These are phyloP conservation scores for Primulina eburnea DNA, from an alignment of 257 asterid species.

Conservation along the genomic window DNA sequence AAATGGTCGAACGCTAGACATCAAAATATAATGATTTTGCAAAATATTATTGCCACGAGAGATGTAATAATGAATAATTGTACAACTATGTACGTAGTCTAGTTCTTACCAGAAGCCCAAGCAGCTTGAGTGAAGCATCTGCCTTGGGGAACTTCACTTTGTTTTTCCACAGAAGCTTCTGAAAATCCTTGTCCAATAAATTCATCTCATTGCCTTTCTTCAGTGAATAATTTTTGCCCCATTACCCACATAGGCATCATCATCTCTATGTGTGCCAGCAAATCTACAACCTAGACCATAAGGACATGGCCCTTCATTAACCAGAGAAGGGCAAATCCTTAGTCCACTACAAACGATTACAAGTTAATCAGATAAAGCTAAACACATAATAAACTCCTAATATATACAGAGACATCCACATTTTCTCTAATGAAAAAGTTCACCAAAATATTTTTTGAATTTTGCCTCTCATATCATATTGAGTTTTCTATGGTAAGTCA, in stretches of 20 bases:
- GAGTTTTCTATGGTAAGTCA: too few relatives aligned
- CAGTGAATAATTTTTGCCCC: slow-evolving; percentile 13
- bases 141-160: slow-evolving; percentile 82
- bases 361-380: slow-evolving; percentile 2
- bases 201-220: slow-evolving; percentile 53
- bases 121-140: slow-evolving; percentile 67
- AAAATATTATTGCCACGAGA: not conserved
- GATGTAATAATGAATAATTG: not conserved
- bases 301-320: slow-evolving; percentile 61
- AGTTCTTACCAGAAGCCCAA: slow-evolving; percentile 64
- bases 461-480: too few relatives aligned
- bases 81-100: not conserved
- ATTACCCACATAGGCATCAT: slow-evolving; percentile 28
- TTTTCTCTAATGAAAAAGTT: not conserved
- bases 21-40: not conserved
- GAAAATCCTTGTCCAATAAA: slow-evolving; percentile 70
- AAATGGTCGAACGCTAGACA: not conserved
- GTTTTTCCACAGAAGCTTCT: slow-evolving; percentile 92
- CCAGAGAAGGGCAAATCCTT: slow-evolving; percentile 67
- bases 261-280: slow-evolving; percentile 63
- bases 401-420: not conserved
- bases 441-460: too few relatives aligned
- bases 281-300: slow-evolving; percentile 86
- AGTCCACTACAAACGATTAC: slow-evolving; percentile 16
- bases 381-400: not conserved